Base-by-base conservation (phyloP, 352 stramenopile genomes). In the Paralagenidium karlingii region DNA sequence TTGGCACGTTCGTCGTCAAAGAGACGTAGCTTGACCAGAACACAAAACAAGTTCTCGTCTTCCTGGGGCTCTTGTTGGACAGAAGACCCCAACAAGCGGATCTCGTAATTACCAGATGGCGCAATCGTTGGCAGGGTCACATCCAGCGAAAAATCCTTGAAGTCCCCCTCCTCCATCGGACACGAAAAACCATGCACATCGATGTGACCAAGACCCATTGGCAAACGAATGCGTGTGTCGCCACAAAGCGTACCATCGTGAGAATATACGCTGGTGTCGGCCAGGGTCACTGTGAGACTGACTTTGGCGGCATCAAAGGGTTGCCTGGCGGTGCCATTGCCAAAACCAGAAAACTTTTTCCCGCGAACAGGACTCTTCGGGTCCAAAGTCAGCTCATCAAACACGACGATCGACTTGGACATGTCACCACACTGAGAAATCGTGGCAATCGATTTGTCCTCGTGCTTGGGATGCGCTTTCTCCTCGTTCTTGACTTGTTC, bases 71-170 rank as follows among this genome's bases (percentile, higher is more conserved):
- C n/a, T n/a, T n/a, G n/a, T n/a, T n/a, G n/a, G n/a, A n/a, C n/a
- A n/a, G n/a, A n/a, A n/a, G 47, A 40, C 21, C 70, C 73, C 31
- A 67, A 61, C 40, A 91, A 60, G 51, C 75, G 16, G 29, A 91
- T 85, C 47, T 87, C 69, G 44, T 91, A 91, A 55, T 89, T 78
- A 28, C 75, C 74, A 40, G 61, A 49, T 3, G 74, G 78, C 3
- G 78, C 74, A 47, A 91, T 91, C 20, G 68, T 62, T 10, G 78
- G 77, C 16, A 91, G 45, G 49, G 86, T 91, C 44, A 91, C 70
- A 21, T 86, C 63, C 40, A 88, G 62, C 58, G 81, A 78, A 12
- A 91, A 24, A 43, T 81, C 60, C 8, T 63, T 70, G 29, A 63
- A 71, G 40, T 74, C 68, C 40, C 75, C 78, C 32, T 68, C 51